Percentiles rank a stretch among this genome's conserved stretches.
Conservation (phyloP, 176 grass and related monocot genomes). For the Zea mays region Zm-B73-REFERENCE-NAM-5.0 NC_050096.1:275319501-275320000, state of each 20-base stretch:
- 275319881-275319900: slow-evolving; percentile 58
- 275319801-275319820: slow-evolving; percentile 70
- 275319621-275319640: background rate
- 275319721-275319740: background rate
- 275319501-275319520: slow-evolving; percentile 28
- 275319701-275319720: no score
- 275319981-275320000: slow-evolving; percentile 18
- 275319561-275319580: background rate
- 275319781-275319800: slow-evolving; percentile 46
- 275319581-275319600: background rate
- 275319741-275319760: slow-evolving; percentile 50
- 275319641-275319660: background rate
- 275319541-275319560: background rate
- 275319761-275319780: slow-evolving; percentile 23
- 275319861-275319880: slow-evolving; percentile 77
- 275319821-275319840: slow-evolving; percentile 59
- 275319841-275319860: slow-evolving; percentile 90
- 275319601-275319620: background rate
- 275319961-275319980: background rate
- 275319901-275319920: slow-evolving; percentile 68
- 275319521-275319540: background rate
- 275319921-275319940: no score
- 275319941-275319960: background rate
- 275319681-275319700: background rate
- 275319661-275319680: background rate